Conservation (phyloP, 805 yeast species). For the Nematodospora valgi region DNA sequence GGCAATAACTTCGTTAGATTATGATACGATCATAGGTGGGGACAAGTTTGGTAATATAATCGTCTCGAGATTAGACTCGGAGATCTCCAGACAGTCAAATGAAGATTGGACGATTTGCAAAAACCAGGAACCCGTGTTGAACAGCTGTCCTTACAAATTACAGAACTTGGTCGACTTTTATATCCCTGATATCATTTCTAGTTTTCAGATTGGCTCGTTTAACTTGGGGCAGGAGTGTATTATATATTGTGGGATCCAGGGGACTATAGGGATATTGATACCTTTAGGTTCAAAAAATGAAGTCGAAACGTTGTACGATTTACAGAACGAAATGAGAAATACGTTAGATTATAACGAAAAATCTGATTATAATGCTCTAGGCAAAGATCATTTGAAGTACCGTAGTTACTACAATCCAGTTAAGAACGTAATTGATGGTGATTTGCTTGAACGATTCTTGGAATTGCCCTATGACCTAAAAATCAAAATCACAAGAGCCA, state of each 20-base stretch:
- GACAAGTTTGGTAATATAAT: slow-evolving; percentile 84
- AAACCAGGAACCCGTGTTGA: slow-evolving; percentile 32
- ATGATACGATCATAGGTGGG: slow-evolving; percentile 75
- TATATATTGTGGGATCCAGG: slow-evolving; percentile 74
- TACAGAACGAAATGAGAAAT: slow-evolving; percentile 51
- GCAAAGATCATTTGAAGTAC: slow-evolving; percentile 63
- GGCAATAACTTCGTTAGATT: slow-evolving; percentile 58
- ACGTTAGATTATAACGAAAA: too few species aligned
- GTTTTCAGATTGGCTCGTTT: slow-evolving; percentile 54
- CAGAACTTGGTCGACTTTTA: slow-evolving; percentile 54
- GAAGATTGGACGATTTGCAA: slow-evolving; percentile 40
- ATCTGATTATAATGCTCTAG: slow-evolving; percentile 44
- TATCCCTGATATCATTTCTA: slow-evolving; percentile 67
- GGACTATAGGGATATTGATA: slow-evolving; percentile 69
- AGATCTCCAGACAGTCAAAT: slow-evolving; percentile 45
- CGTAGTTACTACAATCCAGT: slow-evolving; percentile 82
- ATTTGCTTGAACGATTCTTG: slow-evolving; percentile 62
- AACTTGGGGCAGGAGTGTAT: slow-evolving; percentile 63
- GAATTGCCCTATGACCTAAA: slow-evolving; percentile 31
- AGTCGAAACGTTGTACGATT: slow-evolving; percentile 49
- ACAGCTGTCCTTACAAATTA: slow-evolving; percentile 54
- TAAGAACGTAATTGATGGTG: slow-evolving; percentile 82
- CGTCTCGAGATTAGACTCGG: slow-evolving; percentile 58
- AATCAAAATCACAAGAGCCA: slow-evolving; percentile 32
- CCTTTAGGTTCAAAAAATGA: slow-evolving; percentile 68